Evolutionary conservation across 2,329 filamentous ascomycete genomes (phyloP), one percentile per base, ranked within the genome.

Genomic region (Apiospora saccharicola): DNA sequence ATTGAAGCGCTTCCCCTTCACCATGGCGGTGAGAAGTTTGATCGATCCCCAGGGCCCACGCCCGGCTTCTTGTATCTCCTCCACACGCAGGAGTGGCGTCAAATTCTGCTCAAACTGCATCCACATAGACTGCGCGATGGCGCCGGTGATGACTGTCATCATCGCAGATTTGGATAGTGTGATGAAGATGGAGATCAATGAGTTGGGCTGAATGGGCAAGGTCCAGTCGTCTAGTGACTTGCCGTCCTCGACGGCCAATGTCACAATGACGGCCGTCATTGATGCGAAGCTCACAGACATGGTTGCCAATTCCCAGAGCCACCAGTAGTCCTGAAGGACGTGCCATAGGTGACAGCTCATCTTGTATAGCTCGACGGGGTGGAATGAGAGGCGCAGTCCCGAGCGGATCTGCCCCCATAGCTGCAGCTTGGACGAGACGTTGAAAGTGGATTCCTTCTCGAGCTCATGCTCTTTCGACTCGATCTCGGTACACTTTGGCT

Each of bases 91-190:
- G 4, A 64, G 30, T 22, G 30, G 57, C 12, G 57, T 64, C 3
- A 3, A 5, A 8, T n/a, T 64, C 57, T 64, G 57, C 8, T 64
- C 57, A 6, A 64, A 64, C 57, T 64, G 57, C 8, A 41, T 41
- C 57, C 57, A 64, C 57, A 64, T 64, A 22, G 57, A 64, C 19
- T 64, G 57, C 19, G 57, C 12, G 34, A 64, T 64, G 34, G 57
- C 57, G 8, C 57, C 57, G 16, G 57, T 64, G 19, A 64, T 19
- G 34, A 4, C 19, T 4, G 57, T 41, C 57, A 64, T 64, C 19
- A 37, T 37, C 10, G 57, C 57, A 5, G 57, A 64, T 8, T 64
- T 64, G 30, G 30, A 64, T 14, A 64, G 57, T 3, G 57, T 64
- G 34, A 64, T 64, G 57, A 64, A 64, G 16, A 64, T 13, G 34